A percentile compares a stretch with the other conserved stretches of the same genome.
These are phyloP conservation scores for Achlya hypogyna DNA, from an alignment of 352 stramenopile species.

Conservation along the genomic window DNA sequence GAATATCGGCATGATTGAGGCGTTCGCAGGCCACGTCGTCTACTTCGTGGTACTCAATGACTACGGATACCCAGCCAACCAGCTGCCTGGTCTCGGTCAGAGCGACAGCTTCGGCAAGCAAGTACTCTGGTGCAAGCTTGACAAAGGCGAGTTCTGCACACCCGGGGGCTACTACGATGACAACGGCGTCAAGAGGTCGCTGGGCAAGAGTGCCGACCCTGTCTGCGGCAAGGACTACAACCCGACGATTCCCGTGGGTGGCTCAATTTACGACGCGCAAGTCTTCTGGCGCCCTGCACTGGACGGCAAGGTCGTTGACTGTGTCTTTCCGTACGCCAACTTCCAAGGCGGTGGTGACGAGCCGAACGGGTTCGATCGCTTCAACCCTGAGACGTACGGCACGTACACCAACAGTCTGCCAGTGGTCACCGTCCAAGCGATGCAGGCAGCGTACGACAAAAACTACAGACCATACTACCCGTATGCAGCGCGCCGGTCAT, in stretches of 20 bases:
- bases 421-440: constrained; percentile 43
- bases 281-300: constrained; percentile 44
- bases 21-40: constrained; percentile 76
- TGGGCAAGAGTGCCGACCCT: constrained; percentile 22
- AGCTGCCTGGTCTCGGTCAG: constrained; percentile 45
- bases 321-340: constrained; percentile 53
- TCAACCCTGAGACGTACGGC: constrained; percentile 27
- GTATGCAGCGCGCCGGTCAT: constrained; percentile 37
- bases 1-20: constrained; percentile 84
- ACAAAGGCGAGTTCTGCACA: constrained; percentile 45
- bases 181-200: constrained; percentile 17
- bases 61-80: constrained; percentile 65
- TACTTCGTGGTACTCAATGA: constrained; percentile 85
- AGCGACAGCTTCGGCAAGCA: constrained; percentile 57
- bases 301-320: constrained; percentile 43
- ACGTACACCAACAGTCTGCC: constrained; percentile 25
- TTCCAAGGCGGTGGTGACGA: constrained; percentile 29
- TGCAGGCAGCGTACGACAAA: constrained; percentile 31
- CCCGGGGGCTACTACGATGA: constrained; percentile 26
- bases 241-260: constrained; percentile 23
- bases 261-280: constrained; percentile 33
- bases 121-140: constrained; percentile 63
- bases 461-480: constrained; percentile 67
- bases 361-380: constrained; percentile 25
- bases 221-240: constrained; percentile 27